Conservation (phyloP, 78 protist species). For the slime mould (Dictyostelium discoideum) region DNA sequence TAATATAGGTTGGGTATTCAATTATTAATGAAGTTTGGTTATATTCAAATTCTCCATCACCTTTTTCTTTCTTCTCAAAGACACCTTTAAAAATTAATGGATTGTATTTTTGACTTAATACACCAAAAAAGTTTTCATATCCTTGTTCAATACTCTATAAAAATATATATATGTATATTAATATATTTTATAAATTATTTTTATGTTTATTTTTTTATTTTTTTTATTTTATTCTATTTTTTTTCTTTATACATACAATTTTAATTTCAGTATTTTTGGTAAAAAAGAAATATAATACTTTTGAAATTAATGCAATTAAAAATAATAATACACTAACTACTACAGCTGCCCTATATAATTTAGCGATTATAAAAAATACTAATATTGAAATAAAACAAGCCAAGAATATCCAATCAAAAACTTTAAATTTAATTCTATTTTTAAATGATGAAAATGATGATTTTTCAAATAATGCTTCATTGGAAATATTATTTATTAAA, state of each 20-base stretch:
- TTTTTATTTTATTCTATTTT: no score
- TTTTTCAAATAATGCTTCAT: background rate
- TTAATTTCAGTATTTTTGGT: background rate
- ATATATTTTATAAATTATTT: background rate
- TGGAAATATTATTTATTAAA: background rate
- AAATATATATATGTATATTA: background rate
- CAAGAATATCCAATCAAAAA: background rate
- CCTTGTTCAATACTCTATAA: background rate
- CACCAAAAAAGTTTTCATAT: background rate
- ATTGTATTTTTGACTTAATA: background rate
- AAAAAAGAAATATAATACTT: background rate
- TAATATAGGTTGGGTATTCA: background rate
- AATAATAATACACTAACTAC: background rate
- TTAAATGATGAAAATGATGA: background rate
- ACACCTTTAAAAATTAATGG: constrained; percentile 18
- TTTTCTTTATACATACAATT: background rate
- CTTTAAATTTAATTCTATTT: background rate
- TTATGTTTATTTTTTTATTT: background rate
- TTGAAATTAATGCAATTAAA: background rate
- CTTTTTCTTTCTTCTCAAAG: background rate
- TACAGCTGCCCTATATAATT: background rate
- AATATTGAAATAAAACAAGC: background rate
- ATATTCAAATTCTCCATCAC: background rate
- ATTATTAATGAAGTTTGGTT: background rate
- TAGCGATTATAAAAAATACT: background rate